Conservation (phyloP, 2,329 filamentous ascomycete species). For the Acarospora socialis region DNA sequence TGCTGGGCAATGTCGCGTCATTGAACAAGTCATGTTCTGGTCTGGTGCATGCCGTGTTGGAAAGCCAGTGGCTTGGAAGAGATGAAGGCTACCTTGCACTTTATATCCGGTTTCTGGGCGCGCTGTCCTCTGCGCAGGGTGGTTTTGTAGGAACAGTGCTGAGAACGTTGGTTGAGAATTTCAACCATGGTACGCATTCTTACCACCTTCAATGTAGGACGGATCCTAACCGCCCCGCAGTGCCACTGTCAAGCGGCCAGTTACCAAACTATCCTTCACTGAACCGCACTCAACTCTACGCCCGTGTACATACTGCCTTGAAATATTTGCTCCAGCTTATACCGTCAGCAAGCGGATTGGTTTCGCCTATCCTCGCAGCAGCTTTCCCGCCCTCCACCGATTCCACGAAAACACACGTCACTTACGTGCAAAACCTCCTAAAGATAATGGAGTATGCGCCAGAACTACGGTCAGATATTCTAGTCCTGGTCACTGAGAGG, state of each 20-base stretch:
- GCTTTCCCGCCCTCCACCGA: conserved; percentile 69
- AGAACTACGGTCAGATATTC: conserved; percentile 62
- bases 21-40: conserved; percentile 43
- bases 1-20: conserved; percentile 40
- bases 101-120: conserved; percentile 42
- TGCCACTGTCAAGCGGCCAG: conserved; percentile 39
- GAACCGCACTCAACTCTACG: conserved; percentile 49
- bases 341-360: conserved; percentile 57
- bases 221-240: conserved; percentile 27
- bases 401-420: conserved; percentile 61
- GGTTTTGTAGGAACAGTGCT: conserved; percentile 62
- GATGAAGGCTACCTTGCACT: conserved; percentile 44
- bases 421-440: conserved; percentile 78
- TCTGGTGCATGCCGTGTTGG: conserved; percentile 43
- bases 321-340: conserved; percentile 66
- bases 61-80: conserved; percentile 47
- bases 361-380: conserved; percentile 50
- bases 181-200: conserved; percentile 43
- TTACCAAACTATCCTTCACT: conserved; percentile 44
- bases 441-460: conserved; percentile 63
- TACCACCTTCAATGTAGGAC: conserved; percentile 13
- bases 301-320: conserved; percentile 61
- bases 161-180: conserved; percentile 65
- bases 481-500: conserved; percentile 70
- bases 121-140: conserved; percentile 67